Evolutionary conservation across 2,329 filamentous ascomycete species (phyloP), one percentile per base, ranked within the genome.

Genomic region (Beauveria rudraprayagi): DNA sequence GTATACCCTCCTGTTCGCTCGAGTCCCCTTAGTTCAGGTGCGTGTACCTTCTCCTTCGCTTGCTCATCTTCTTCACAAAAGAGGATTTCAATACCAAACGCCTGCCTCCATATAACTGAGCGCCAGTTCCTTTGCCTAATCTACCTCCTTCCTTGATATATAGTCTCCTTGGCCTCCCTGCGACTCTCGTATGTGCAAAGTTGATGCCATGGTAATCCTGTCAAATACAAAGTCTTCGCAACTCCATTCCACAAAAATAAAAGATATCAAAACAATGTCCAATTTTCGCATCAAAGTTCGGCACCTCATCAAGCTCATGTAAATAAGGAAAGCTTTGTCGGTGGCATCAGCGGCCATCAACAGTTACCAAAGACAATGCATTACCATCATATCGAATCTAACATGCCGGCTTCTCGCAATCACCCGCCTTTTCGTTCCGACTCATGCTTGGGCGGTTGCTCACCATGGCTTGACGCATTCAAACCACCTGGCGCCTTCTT

Each of bases 371-470:
- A 26, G 37, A 59, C 56, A 17, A 41, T 30, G 48, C 16, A 44
- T 11, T 51, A 17, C 46, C 56, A 16, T 44, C 17, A n/a, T 40
- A 14, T 10, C 44, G 14, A 5, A 6, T 51, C 9, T 10, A n/a
- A 6, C 34, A 50, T 37, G 43, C 46, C 16, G 3, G 16, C 24
- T 26, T 47, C 28, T 17, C 40, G 40, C 37, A 60, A 37, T 81
- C 76, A 87, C 54, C 85, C 85, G 2, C 85, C 85, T 67, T 87
- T 87, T 62, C 85, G 80, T 63, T 87, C 84, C 2, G 79, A 80
- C 14, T 82, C 81, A 58, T 84, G 79, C 70, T 79, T 83, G 3
- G 85, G 85, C 22, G 74, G 75, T 69, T 79, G 77, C 69, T 88
- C 84, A 62, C 77, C 75, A 30, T 78, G 77, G 46, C 63, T 66